Evolutionary conservation across 73 alveolate genomes (phyloP).

Genomic region (Blepharisma stoltei): DNA sequence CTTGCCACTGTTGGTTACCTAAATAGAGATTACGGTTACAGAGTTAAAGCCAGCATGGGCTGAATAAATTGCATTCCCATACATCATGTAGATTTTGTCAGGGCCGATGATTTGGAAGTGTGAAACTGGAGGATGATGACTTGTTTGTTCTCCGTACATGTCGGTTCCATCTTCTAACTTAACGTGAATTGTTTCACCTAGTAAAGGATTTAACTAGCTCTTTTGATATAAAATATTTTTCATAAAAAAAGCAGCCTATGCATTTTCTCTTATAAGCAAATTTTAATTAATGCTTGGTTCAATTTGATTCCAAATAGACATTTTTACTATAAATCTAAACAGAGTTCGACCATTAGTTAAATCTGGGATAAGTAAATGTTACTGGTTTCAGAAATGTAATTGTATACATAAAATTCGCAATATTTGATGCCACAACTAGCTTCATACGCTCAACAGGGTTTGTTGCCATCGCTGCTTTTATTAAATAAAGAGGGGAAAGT

Average conservation of each 20-base stretch:
- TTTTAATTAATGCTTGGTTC: background rate
- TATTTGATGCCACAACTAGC: slow-evolving; percentile 50
- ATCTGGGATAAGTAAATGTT: slow-evolving; percentile 19
- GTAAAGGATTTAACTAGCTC: slow-evolving; percentile 85
- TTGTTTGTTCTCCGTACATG: slow-evolving; percentile 91
- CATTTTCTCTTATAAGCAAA: too few species aligned
- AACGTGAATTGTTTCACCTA: slow-evolving; percentile 96
- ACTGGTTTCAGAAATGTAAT: slow-evolving; percentile 76
- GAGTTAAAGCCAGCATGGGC: slow-evolving; percentile 54
- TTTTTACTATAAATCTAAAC: background rate
- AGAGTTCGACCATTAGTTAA: too few species aligned
- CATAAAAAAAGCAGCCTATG: too few species aligned
- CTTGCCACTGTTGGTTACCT: slow-evolving; percentile 44
- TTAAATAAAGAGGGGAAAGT: slow-evolving; percentile 57
- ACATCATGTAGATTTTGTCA: slow-evolving; percentile 32
- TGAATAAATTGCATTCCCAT: slow-evolving; percentile 42
- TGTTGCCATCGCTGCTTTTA: slow-evolving; percentile 65
- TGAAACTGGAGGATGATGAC: slow-evolving; percentile 91
- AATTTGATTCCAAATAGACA: background rate
- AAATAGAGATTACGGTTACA: background rate
- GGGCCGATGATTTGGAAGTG: slow-evolving; percentile 52
- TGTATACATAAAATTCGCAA: slow-evolving; percentile 58
- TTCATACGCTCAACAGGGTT: slow-evolving; percentile 78
- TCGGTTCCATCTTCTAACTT: slow-evolving; percentile 89
- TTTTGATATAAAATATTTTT: too few species aligned